These are phyloP conservation scores for Claviceps capensis DNA, from an alignment of 2,329 filamentous ascomycete species.

Conservation along the genomic window DNA sequence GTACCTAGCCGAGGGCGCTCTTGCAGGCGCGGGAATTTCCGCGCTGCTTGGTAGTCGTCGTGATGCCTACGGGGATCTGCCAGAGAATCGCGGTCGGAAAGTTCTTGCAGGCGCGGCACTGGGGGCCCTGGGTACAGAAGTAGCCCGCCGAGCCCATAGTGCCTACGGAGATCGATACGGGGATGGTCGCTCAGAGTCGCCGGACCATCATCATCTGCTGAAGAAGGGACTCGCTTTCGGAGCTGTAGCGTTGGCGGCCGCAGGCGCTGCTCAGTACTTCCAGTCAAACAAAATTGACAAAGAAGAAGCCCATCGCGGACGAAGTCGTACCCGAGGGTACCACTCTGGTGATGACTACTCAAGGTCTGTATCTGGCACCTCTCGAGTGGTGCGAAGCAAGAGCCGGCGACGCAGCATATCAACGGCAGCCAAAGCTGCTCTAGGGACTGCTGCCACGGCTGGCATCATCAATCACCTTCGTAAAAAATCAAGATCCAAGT, in stretches of 20 bases:
- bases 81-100: slow-evolving; percentile 40
- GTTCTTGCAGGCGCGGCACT: slow-evolving; percentile 48
- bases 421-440: slow-evolving; percentile 39
- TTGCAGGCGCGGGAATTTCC: slow-evolving; percentile 47
- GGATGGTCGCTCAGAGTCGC: slow-evolving; percentile 22
- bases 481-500: slow-evolving; percentile 31
- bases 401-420: slow-evolving; percentile 34
- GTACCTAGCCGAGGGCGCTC: slow-evolving; percentile 49
- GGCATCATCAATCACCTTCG: slow-evolving; percentile 45
- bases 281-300: slow-evolving; percentile 46
- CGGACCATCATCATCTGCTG: slow-evolving; percentile 32
- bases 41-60: slow-evolving; percentile 45
- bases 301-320: slow-evolving; percentile 43
- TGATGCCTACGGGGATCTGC: slow-evolving; percentile 34
- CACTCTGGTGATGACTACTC: slow-evolving; percentile 28
- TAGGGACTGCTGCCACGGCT: slow-evolving; percentile 43
- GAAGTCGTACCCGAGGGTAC: slow-evolving; percentile 33
- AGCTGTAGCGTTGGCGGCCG: slow-evolving; percentile 48
- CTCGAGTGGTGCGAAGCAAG: slow-evolving; percentile 24
- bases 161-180: slow-evolving; percentile 42
- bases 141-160: slow-evolving; percentile 44
- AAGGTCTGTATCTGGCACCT: slow-evolving; percentile 23
- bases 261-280: slow-evolving; percentile 51
- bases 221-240: slow-evolving; percentile 50
- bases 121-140: slow-evolving; percentile 48